Conservation (phyloP, 2,329 filamentous ascomycete genomes). For the Colletotrichum incanum region DNA sequence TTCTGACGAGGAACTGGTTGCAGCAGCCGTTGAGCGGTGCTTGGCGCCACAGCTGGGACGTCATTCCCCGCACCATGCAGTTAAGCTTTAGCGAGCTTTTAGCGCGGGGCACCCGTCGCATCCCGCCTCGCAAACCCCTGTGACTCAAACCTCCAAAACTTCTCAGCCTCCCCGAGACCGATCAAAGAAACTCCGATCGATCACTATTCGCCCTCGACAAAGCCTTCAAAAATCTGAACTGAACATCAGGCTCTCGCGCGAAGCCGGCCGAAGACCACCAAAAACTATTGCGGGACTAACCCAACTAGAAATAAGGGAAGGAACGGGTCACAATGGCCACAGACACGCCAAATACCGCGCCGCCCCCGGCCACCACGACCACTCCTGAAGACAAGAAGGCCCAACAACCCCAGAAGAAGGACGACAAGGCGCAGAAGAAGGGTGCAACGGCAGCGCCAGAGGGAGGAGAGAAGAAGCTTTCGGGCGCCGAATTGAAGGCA, state of each 20-base stretch:
- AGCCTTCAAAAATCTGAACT: neutral
- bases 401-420: conserved; percentile 33
- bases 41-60: conserved; percentile 30
- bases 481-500: conserved; percentile 88
- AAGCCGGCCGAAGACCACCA: neutral
- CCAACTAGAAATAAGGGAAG: neutral
- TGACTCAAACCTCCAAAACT: conserved; percentile 44
- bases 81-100: conserved; percentile 44
- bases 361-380: conserved; percentile 18
- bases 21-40: conserved; percentile 8
- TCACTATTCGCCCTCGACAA: neutral
- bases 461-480: conserved; percentile 69
- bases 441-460: conserved; percentile 25
- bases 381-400: conserved; percentile 30
- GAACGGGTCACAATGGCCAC: conserved; percentile 32
- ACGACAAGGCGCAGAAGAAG: conserved; percentile 27
- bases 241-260: neutral
- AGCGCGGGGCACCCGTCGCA: conserved; percentile 42
- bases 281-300: neutral
- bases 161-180: conserved; percentile 29
- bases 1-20: neutral
- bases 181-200: conserved; percentile 14
- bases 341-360: conserved; percentile 34
- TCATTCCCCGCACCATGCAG: conserved; percentile 42
- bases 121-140: conserved; percentile 43